Evolutionary conservation across 2,329 filamentous ascomycete genomes (phyloP).

Genomic region (Purpureocillium takamizusanense): DNA sequence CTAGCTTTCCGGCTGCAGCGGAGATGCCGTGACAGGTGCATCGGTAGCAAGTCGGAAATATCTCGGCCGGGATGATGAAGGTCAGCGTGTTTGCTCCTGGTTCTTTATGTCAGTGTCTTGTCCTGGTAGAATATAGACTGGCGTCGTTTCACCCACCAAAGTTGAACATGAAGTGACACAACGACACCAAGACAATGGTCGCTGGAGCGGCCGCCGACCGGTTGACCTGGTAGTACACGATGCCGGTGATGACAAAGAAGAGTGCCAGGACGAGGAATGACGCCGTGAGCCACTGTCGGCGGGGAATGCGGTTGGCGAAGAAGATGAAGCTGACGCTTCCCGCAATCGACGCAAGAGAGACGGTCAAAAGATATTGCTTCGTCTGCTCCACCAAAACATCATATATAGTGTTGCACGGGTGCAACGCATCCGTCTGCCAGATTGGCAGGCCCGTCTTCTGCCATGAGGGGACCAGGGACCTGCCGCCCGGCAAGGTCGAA

Average conservation of each 20-base stretch:
- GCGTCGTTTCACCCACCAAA: slow-evolving; percentile 35
- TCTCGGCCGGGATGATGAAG: slow-evolving; percentile 55
- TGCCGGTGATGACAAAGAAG: slow-evolving; percentile 39
- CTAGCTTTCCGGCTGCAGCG: slow-evolving; percentile 50
- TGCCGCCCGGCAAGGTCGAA: slow-evolving; percentile 31
- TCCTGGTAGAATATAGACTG: too few species aligned
- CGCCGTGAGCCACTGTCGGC: slow-evolving; percentile 38
- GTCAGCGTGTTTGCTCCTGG: slow-evolving; percentile 51
- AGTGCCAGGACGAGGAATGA: slow-evolving; percentile 38
- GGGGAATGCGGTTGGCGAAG: slow-evolving; percentile 36
- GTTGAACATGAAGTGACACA: slow-evolving; percentile 47
- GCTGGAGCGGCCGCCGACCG: slow-evolving; percentile 30
- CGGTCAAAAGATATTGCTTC: slow-evolving; percentile 42
- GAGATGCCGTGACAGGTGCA: slow-evolving; percentile 55
- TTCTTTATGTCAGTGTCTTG: too few species aligned
- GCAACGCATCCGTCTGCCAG: slow-evolving; percentile 40
- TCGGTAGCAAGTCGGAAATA: slow-evolving; percentile 55
- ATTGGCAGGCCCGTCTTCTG: slow-evolving; percentile 26
- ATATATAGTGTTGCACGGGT: slow-evolving; percentile 43
- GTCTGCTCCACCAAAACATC: slow-evolving; percentile 41
- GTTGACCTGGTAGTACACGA: slow-evolving; percentile 39
- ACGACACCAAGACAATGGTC: slow-evolving; percentile 40
- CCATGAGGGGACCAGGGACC: slow-evolving; percentile 35
- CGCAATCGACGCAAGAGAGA: slow-evolving; percentile 40
- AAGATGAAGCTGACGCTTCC: slow-evolving; percentile 40